phyloP scores from a whole-genome alignment of 148 eudicot species.

The Vaccinium myrtillus region DNA sequence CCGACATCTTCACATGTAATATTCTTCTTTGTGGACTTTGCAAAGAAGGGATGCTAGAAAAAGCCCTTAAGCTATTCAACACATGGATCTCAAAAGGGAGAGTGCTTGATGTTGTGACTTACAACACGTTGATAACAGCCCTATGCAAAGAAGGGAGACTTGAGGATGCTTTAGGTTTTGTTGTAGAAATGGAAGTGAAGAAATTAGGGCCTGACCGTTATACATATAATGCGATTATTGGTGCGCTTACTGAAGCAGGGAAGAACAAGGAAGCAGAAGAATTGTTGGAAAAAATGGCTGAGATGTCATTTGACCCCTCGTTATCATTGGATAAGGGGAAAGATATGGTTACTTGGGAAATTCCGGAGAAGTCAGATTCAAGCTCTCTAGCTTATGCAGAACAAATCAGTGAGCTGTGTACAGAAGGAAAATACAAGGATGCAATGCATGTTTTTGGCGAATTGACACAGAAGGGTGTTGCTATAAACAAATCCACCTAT shows the following conservation, averaged over 20 bases:
- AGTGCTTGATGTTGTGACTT: constrained; percentile 64
- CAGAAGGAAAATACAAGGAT: constrained; percentile 55
- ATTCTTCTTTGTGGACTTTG: constrained; percentile 86
- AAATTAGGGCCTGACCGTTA: constrained; percentile 62
- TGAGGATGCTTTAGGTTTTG: constrained; percentile 63
- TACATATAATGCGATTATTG: constrained; percentile 57
- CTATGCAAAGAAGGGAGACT: constrained; percentile 67
- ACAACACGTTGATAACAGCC: constrained; percentile 67
- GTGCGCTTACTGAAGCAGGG: constrained; percentile 53
- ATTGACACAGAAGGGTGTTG: constrained; percentile 44
- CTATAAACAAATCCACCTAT: constrained; percentile 47
- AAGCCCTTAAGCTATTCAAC: constrained; percentile 64
- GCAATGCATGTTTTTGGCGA: constrained; percentile 62
- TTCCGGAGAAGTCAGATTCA: constrained; percentile 33
- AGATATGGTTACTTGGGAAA: constrained; percentile 20
- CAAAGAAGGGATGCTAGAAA: constrained; percentile 70
- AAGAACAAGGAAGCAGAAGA: constrained; percentile 62
- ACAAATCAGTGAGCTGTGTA: constrained; percentile 56
- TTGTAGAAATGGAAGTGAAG: constrained; percentile 60
- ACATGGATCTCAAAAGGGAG: constrained; percentile 71
- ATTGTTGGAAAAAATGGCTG: constrained; percentile 37
- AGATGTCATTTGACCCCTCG: constrained; percentile 19
- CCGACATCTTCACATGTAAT: constrained; percentile 68
- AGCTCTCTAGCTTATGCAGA: constrained; percentile 40
- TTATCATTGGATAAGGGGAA: constrained; percentile 24